phyloP scores from a whole-genome alignment of 2,329 filamentous ascomycete species.

The Colletotrichum phormii region DNA sequence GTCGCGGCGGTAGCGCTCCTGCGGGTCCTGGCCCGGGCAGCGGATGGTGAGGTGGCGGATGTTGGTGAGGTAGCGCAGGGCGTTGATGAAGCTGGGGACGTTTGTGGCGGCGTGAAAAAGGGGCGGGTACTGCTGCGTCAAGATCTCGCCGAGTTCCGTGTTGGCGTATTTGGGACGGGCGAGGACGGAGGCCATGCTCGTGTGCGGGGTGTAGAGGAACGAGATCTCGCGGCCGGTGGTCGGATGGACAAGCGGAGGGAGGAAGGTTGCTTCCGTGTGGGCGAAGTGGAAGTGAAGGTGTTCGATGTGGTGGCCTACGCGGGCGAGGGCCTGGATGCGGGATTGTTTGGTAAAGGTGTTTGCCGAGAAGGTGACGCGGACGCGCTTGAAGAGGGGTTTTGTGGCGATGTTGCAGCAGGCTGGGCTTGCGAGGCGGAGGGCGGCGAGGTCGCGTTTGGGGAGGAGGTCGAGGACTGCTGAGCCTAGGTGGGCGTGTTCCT shows the following conservation, averaged over 20 bases:
- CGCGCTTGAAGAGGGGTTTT: slow-evolving; percentile 75
- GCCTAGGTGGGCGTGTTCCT: slow-evolving; percentile 55
- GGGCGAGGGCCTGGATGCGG: slow-evolving; percentile 78
- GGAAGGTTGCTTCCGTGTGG: slow-evolving; percentile 81
- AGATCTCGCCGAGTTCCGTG: slow-evolving; percentile 80
- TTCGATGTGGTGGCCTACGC: slow-evolving; percentile 83
- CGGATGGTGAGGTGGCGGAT: slow-evolving; percentile 80
- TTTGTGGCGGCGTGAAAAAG: slow-evolving; percentile 92
- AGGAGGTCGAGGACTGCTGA: slow-evolving; percentile 62
- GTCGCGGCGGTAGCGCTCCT: slow-evolving; percentile 78
- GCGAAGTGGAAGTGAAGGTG: slow-evolving; percentile 82
- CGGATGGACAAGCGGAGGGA: slow-evolving; percentile 86
- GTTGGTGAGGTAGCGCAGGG: slow-evolving; percentile 75
- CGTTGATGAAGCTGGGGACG: slow-evolving; percentile 83
- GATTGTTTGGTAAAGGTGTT: slow-evolving; percentile 81
- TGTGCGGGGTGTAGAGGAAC: slow-evolving; percentile 86
- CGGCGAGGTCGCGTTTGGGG: slow-evolving; percentile 64
- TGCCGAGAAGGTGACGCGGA: slow-evolving; percentile 77
- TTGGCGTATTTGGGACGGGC: slow-evolving; percentile 83
- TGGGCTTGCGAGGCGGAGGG: slow-evolving; percentile 74
- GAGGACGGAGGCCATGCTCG: slow-evolving; percentile 70
- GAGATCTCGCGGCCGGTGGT: slow-evolving; percentile 80
- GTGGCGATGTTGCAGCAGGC: slow-evolving; percentile 78
- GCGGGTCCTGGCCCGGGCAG: slow-evolving; percentile 77
- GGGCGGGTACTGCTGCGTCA: slow-evolving; percentile 88